These are phyloP conservation scores for Jaltomata sinuosa DNA, from an alignment of 257 asterid species.

Conservation along the genomic window DNA sequence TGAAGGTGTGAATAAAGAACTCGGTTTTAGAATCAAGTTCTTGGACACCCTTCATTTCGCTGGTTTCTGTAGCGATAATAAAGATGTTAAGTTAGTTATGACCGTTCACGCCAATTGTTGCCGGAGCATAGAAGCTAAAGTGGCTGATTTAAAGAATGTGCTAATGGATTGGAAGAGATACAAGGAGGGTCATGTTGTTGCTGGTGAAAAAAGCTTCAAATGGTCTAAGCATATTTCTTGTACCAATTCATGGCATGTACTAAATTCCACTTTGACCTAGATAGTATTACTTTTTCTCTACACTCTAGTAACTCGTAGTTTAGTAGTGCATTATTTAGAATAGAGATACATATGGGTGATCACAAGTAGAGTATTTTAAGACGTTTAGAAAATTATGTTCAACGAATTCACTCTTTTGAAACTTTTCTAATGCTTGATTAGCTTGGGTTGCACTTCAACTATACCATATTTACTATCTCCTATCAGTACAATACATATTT, in stretches of 20 bases:
- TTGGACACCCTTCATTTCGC: conserved; percentile 42
- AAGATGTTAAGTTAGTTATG: conserved; percentile 16
- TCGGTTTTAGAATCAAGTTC: conserved; percentile 19
- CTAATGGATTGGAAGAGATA: conserved; percentile 51
- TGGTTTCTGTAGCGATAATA: conserved; percentile 47
- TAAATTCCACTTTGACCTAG: not conserved
- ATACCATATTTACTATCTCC: no score
- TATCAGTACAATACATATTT: not conserved
- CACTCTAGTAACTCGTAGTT: not conserved
- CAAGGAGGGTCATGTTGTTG: not conserved
- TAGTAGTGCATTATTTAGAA: not conserved
- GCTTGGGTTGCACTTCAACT: no score
- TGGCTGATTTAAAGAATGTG: conserved; percentile 41
- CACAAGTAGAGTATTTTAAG: not conserved
- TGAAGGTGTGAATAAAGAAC: not conserved
- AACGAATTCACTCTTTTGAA: no score
- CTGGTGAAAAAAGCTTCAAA: not conserved
- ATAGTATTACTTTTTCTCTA: not conserved
- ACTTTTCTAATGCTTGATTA: no score
- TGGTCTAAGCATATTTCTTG: conserved; percentile 15
- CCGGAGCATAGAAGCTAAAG: conserved; percentile 44
- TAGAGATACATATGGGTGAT: no score
- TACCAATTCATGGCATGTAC: conserved; percentile 11
- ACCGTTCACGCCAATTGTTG: conserved; percentile 79
- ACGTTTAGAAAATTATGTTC: not conserved